Conservation (phyloP, 176 grass and related monocot genomes). For the Oryza longistaminata region DNA sequence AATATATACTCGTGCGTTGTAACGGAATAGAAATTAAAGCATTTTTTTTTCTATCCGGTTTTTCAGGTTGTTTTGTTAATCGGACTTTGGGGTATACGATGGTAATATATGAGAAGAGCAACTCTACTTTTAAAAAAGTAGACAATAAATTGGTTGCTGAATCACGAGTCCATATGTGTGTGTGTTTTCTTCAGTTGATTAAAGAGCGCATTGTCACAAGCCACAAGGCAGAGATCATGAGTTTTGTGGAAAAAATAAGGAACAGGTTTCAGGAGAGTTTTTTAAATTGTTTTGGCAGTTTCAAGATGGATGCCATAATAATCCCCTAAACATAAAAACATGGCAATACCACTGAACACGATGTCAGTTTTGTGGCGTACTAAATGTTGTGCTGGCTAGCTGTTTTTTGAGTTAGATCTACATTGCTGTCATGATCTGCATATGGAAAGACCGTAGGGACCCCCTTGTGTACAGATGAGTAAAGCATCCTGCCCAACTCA, state of each 20-base stretch:
- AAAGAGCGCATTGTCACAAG: background rate
- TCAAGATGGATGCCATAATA: background rate
- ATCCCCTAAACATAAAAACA: no score
- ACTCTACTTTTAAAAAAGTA: no score
- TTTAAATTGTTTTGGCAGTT: background rate
- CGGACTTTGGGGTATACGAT: no score
- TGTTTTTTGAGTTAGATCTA: constrained; percentile 17
- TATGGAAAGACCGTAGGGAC: constrained; percentile 20
- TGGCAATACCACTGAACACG: background rate
- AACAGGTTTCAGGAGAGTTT: no score
- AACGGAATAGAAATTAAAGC: no score
- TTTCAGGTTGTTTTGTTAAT: no score
- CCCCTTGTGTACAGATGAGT: constrained; percentile 16
- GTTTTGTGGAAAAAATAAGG: no score
- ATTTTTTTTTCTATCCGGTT: no score
- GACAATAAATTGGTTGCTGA: background rate
- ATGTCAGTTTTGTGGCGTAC: background rate
- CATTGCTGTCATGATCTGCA: constrained; percentile 17
- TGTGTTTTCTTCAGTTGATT: background rate
- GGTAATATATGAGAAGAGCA: no score
- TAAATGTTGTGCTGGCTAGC: background rate
- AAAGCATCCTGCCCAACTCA: constrained; percentile 7
- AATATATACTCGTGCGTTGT: no score
- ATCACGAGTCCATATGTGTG: background rate
- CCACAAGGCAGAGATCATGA: background rate